Conservation (phyloP, 306 rosid species). For the Vigna trinervia region DNA sequence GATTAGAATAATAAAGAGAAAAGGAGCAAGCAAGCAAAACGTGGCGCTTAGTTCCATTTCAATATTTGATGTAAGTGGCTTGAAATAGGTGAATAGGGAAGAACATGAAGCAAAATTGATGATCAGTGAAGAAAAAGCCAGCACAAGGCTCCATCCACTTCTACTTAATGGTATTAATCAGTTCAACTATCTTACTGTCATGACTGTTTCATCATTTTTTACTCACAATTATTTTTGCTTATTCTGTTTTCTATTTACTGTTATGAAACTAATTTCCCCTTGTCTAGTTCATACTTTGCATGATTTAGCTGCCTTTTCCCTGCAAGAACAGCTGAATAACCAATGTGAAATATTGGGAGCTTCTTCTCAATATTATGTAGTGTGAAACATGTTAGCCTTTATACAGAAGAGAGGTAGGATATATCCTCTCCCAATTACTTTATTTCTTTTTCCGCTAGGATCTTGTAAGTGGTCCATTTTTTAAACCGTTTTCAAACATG, state of each 20-base stretch:
- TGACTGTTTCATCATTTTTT: neutral
- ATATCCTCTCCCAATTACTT: too few relatives aligned
- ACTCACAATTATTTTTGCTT: neutral
- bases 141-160: neutral
- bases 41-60: constrained; percentile 44
- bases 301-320: neutral
- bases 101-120: constrained; percentile 14
- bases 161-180: neutral
- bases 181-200: neutral
- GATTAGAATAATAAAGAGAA: constrained; percentile 45
- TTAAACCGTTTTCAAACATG: too few relatives aligned
- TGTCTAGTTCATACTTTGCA: constrained; percentile 13
- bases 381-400: too few relatives aligned
- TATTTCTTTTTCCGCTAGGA: too few relatives aligned
- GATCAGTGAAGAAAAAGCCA: neutral
- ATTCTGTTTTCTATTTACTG: constrained; percentile 1
- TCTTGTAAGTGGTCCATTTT: too few relatives aligned
- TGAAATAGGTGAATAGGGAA: constrained; percentile 7
- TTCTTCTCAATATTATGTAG: neutral
- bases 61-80: constrained; percentile 17
- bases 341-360: neutral
- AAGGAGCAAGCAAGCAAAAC: constrained; percentile 40
- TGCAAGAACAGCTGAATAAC: neutral
- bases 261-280: neutral
- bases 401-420: too few relatives aligned